Evolutionary conservation across 306 rosid species (phyloP).

Genomic region (Macrotyloma uniflorum): DNA sequence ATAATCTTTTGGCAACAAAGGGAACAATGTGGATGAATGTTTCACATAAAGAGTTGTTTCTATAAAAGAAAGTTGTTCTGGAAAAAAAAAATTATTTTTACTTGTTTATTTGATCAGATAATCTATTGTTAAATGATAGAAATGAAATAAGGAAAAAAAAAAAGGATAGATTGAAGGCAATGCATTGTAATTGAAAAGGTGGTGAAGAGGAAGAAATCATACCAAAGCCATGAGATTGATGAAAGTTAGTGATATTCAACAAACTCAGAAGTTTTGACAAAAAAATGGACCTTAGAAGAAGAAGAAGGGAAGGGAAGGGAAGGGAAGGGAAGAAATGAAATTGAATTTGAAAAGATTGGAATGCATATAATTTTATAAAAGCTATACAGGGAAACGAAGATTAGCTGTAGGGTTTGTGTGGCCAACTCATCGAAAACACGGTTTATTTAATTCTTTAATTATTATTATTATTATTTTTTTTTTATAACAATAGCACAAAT

Average conservation of each 20-base stretch:
- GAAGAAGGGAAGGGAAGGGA: not conserved
- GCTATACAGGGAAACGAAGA: not conserved
- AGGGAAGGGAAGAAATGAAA: not conserved
- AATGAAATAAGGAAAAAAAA: not conserved
- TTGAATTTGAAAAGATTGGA: not conserved
- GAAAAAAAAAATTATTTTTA: not conserved
- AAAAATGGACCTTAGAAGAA: not conserved
- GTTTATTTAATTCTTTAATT: slow-evolving; percentile 8
- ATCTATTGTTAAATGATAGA: not conserved
- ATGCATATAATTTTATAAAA: slow-evolving; percentile 10
- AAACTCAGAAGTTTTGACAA: not conserved
- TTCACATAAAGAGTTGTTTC: not conserved
- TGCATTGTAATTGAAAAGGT: slow-evolving; percentile 16
- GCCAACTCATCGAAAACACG: slow-evolving; percentile 41
- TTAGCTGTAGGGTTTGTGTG: slow-evolving; percentile 19
- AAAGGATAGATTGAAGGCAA: not conserved
- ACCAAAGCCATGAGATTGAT: slow-evolving; percentile 52
- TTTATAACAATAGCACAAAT: not conserved
- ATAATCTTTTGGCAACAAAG: not conserved
- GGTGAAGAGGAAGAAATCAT: not conserved
- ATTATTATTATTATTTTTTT: no score
- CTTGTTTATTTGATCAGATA: not conserved
- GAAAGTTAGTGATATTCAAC: slow-evolving; percentile 22
- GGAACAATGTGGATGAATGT: no score
- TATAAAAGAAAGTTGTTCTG: not conserved